These are phyloP conservation scores for Coccinonectria pachysandricola DNA, from an alignment of 2,329 filamentous ascomycete genomes.

Conservation along the genomic window DNA sequence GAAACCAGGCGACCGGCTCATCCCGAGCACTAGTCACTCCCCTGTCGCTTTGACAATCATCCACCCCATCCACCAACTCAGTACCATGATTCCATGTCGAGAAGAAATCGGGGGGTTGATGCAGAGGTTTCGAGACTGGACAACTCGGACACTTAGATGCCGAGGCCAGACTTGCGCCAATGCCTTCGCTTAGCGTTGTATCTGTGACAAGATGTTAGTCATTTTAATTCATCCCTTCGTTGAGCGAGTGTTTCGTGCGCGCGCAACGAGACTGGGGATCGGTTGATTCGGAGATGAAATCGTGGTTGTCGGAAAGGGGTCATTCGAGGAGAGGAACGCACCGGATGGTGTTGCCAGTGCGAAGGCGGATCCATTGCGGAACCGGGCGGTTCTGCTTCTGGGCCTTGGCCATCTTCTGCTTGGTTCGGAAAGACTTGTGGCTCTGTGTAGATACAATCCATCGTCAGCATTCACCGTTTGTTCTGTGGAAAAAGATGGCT, in stretches of 20 bases:
- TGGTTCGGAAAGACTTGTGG: slow-evolving; percentile 99
- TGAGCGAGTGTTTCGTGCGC: too few relatives aligned
- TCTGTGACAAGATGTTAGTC: slow-evolving; percentile 38
- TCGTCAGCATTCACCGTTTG: slow-evolving; percentile 18
- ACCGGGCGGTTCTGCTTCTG: slow-evolving; percentile 99
- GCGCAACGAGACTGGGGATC: too few relatives aligned
- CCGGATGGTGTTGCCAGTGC: slow-evolving; percentile 99
- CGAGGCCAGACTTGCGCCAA: slow-evolving; percentile 99
- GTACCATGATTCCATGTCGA: slow-evolving; percentile 21
- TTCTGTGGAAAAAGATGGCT: too few relatives aligned
- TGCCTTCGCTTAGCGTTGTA: slow-evolving; percentile 99
- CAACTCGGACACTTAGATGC: slow-evolving; percentile 62
- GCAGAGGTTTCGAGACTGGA: slow-evolving; percentile 20
- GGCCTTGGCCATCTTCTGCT: slow-evolving; percentile 99
- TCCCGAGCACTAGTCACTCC: slow-evolving; percentile 18
- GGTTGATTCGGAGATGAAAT: slow-evolving; percentile 1
- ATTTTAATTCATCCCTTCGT: slow-evolving; percentile 7
- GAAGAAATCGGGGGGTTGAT: slow-evolving; percentile 16
- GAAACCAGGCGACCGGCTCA: slow-evolving; percentile 26
- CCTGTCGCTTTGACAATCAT: slow-evolving; percentile 16
- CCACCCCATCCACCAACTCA: slow-evolving; percentile 16
- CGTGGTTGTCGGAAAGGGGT: slow-evolving; percentile 1
- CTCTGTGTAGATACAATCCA: slow-evolving; percentile 49
- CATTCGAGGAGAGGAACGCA: slow-evolving; percentile 41
- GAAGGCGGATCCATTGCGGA: slow-evolving; percentile 98